Conservation (phyloP, 2,329 filamentous ascomycete species). For the Ceratocystiopsis minuta region DNA sequence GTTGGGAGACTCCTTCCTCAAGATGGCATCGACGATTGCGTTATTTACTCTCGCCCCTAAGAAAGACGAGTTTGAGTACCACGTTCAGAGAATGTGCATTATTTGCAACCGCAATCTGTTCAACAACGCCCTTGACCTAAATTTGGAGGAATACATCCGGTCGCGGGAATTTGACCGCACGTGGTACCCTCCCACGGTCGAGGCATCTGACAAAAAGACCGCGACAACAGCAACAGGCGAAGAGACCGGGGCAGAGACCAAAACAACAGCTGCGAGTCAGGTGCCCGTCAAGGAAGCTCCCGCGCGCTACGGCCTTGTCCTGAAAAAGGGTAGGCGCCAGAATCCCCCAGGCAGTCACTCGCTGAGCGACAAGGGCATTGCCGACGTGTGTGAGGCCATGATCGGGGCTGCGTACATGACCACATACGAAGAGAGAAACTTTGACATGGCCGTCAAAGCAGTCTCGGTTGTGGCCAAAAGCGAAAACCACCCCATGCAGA, state of each 20-base stretch:
- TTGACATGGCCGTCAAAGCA: constrained; percentile 41
- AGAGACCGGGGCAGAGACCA: no score
- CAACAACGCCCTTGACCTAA: constrained; percentile 50
- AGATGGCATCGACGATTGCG: constrained; percentile 86
- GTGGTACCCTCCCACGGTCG: constrained; percentile 60
- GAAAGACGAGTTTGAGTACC: constrained; percentile 69
- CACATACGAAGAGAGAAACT: constrained; percentile 20
- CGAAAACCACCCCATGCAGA: constrained; percentile 48
- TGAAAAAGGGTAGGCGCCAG: constrained; percentile 52
- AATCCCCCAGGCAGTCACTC: constrained; percentile 38
- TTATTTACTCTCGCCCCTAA: constrained; percentile 61
- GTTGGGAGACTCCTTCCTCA: constrained; percentile 81
- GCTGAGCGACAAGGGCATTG: constrained; percentile 75
- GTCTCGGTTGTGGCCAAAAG: constrained; percentile 55
- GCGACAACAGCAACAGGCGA: no score
- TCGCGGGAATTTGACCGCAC: constrained; percentile 65
- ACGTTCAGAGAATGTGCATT: constrained; percentile 78
- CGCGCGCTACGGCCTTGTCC: constrained; percentile 34
- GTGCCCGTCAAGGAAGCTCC: neutral
- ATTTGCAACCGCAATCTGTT: constrained; percentile 86
- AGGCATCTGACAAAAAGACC: constrained; percentile 1
- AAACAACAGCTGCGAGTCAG: no score
- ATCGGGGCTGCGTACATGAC: constrained; percentile 68
- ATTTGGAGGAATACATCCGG: constrained; percentile 58
- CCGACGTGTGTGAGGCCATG: constrained; percentile 84